phyloP scores from a whole-genome alignment of 257 asterid species.

The Solanum pinnatisectum region DNA sequence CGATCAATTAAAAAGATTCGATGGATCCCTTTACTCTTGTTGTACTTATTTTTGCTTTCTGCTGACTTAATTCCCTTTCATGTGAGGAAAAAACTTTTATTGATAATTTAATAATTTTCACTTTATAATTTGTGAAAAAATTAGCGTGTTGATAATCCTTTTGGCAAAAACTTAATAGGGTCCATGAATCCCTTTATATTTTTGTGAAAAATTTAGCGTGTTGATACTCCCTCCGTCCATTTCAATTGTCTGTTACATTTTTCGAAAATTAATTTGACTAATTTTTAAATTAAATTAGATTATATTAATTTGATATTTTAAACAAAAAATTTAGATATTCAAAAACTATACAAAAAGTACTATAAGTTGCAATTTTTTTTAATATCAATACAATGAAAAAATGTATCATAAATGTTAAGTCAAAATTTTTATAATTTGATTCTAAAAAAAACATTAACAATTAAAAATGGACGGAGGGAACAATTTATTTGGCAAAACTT shows the following conservation, averaged over 20 bases:
- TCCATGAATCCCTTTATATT: too few relatives aligned
- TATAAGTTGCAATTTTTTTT: fast-evolving
- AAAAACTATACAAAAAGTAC: fast-evolving
- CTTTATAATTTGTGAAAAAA: neutral
- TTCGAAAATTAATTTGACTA: too few relatives aligned
- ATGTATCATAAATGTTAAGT: fast-evolving
- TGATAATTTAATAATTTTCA: neutral
- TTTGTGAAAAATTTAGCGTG: too few relatives aligned
- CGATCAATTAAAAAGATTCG: neutral
- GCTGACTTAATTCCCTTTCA: neutral
- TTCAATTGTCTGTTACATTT: fast-evolving
- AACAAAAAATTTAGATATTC: too few relatives aligned
- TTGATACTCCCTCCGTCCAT: too few relatives aligned
- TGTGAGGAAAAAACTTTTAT: neutral
- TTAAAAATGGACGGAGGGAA: fast-evolving
- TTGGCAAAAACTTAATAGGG: too few relatives aligned
- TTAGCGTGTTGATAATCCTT: neutral
- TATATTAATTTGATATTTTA: too few relatives aligned
- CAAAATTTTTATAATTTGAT: too few relatives aligned
- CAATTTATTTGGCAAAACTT: neutral
- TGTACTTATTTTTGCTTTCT: neutral
- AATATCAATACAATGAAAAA: too few relatives aligned
- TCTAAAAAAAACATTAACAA: too few relatives aligned
- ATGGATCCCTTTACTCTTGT: neutral
- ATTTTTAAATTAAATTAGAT: fast-evolving